Conservation (phyloP, 106 monocot species). For the Chionographis japonica region DNA sequence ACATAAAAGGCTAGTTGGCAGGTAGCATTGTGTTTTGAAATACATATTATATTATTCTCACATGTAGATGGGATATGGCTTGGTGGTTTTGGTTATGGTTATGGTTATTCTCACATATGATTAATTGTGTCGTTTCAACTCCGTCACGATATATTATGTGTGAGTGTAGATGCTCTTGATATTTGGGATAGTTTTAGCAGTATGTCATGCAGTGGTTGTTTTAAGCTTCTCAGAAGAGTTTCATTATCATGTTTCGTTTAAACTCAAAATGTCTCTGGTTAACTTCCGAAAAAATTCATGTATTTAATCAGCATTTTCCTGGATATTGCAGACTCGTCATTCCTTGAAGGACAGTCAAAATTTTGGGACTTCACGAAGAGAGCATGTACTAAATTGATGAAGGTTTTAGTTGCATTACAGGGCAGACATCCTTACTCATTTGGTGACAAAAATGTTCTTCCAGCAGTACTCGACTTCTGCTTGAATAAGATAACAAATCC, state of each 20-base stretch:
- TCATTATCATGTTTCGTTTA: background rate
- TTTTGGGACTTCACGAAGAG: conserved; percentile 68
- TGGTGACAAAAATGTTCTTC: conserved; percentile 67
- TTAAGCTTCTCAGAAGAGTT: background rate
- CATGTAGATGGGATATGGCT: no score
- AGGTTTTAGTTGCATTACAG: conserved; percentile 64
- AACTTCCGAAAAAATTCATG: background rate
- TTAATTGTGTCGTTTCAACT: no score
- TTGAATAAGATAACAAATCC: conserved; percentile 79
- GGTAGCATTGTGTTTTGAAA: no score
- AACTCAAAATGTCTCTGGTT: background rate
- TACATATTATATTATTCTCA: no score
- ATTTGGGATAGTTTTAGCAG: no score
- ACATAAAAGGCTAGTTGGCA: no score
- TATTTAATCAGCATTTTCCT: conserved; percentile 6
- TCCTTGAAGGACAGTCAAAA: conserved; percentile 40
- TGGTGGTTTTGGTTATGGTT: no score
- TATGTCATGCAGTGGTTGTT: no score
- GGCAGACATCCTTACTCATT: conserved; percentile 89
- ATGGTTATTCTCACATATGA: no score
- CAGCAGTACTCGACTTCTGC: conserved; percentile 58
- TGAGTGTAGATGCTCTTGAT: no score
- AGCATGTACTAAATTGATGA: conserved; percentile 79
- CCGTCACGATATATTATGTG: no score
- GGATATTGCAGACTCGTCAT: conserved; percentile 59